Conservation (phyloP, 139 green algal species). For the Deuterostichococcus epilithicus region DNA sequence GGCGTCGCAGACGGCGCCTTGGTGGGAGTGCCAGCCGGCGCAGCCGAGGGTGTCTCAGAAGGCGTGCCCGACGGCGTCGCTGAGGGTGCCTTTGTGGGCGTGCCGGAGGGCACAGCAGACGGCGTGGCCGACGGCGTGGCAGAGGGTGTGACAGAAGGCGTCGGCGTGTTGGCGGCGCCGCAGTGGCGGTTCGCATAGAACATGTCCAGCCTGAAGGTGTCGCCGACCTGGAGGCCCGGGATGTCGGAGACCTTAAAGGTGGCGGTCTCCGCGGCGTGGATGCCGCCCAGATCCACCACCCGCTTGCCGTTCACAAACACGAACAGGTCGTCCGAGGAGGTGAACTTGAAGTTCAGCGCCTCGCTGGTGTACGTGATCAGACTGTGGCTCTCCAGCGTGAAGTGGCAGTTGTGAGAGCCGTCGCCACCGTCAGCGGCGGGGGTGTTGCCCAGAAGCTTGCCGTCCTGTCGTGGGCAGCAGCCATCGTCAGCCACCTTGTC, state of each 20-base stretch:
- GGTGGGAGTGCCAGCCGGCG: no score
- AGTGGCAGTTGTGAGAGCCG: neutral
- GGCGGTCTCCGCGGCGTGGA: neutral
- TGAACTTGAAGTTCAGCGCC: neutral
- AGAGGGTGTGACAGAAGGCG: no score
- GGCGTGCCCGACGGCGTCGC: no score
- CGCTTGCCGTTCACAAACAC: neutral
- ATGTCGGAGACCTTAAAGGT: neutral
- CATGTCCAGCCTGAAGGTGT: neutral
- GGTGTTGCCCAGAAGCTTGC: neutral
- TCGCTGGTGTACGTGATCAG: neutral
- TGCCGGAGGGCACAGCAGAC: no score
- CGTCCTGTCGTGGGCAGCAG: neutral
- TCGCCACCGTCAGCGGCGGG: neutral
- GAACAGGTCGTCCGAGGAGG: neutral
- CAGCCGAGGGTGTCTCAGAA: no score
- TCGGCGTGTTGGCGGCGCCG: neutral
- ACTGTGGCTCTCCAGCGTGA: neutral
- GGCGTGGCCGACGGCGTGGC: neutral
- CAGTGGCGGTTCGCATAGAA: neutral
- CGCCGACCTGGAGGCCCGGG: neutral
- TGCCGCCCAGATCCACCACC: neutral
- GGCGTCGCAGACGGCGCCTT: no score
- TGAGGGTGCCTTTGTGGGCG: no score
- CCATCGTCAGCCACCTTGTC: no score